These are phyloP conservation scores for Colletotrichum sp. DNA, from an alignment of 2,329 filamentous ascomycete genomes.

Conservation along the genomic window DNA sequence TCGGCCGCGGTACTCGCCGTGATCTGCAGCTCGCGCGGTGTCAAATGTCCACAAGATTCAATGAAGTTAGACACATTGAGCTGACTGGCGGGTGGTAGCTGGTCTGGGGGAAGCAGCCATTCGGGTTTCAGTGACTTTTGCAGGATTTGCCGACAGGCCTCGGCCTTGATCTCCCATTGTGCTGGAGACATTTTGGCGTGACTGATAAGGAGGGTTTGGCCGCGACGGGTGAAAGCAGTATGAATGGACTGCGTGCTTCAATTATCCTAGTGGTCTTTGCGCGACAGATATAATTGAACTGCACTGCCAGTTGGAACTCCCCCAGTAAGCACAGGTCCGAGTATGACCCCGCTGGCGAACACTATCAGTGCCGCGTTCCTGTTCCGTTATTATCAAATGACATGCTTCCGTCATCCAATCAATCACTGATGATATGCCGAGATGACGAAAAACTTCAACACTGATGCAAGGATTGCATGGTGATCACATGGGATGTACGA, in stretches of 20 bases:
- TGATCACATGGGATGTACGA: neutral
- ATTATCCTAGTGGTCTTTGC: neutral
- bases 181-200: neutral
- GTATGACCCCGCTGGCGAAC: neutral
- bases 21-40: constrained; percentile 38
- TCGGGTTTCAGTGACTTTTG: neutral
- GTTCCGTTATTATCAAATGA: neutral
- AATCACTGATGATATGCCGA: neutral
- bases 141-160: neutral
- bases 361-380: neutral
- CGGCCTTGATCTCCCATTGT: constrained; percentile 4
- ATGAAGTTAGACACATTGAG: constrained; percentile 3
- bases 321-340: neutral
- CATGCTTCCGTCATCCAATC: neutral
- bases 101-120: neutral
- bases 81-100: neutral
- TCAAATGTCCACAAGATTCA: constrained; percentile 32
- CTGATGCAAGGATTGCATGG: neutral
- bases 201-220: neutral
- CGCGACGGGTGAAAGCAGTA: neutral
- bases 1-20: constrained; percentile 38
- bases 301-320: neutral
- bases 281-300: neutral
- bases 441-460: neutral
- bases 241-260: neutral